phyloP scores from a whole-genome alignment of 352 stramenopile genomes.

The Globisporangium echinulatum region DNA sequence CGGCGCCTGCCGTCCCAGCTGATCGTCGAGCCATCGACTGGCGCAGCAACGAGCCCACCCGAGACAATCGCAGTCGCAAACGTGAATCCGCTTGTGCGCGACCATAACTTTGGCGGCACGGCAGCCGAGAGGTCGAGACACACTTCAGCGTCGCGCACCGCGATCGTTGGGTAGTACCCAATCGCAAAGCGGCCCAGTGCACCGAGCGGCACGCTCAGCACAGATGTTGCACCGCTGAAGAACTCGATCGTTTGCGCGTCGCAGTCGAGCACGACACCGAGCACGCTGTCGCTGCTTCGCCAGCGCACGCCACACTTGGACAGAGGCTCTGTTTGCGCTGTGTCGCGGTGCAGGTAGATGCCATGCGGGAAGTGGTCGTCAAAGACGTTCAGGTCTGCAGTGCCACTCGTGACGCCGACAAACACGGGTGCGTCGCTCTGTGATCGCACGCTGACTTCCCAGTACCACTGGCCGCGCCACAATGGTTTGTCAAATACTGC shows the following conservation, averaged over 20 bases:
- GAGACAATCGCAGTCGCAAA: constrained; percentile 56
- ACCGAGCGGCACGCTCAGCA: constrained; percentile 25
- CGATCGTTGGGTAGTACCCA: constrained; percentile 51
- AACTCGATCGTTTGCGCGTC: constrained; percentile 61
- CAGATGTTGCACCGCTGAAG: constrained; percentile 32
- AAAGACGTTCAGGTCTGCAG: constrained; percentile 51
- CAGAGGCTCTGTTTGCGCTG: constrained; percentile 11
- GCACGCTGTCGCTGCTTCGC: constrained; percentile 18
- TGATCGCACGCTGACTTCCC: constrained; percentile 54
- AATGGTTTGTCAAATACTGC: constrained; percentile 65
- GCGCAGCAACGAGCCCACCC: constrained; percentile 50
- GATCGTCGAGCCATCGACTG: constrained; percentile 53
- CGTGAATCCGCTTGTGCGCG: constrained; percentile 33
- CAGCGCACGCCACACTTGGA: constrained; percentile 22
- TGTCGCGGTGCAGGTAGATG: constrained; percentile 37
- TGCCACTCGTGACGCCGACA: constrained; percentile 51
- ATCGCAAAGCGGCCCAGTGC: constrained; percentile 12
- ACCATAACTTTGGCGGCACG: constrained; percentile 63
- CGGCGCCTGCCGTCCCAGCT: constrained; percentile 58
- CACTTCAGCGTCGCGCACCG: constrained; percentile 49
- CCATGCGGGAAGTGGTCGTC: constrained; percentile 12
- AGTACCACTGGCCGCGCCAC: constrained; percentile 70
- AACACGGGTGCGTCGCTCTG: constrained; percentile 58
- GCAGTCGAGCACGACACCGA: constrained; percentile 62
- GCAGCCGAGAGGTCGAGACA: constrained; percentile 53